Evolutionary conservation across 2,329 filamentous ascomycete species (phyloP), one percentile per base, ranked within the genome.

Genomic region (Colletotrichum cereale): DNA sequence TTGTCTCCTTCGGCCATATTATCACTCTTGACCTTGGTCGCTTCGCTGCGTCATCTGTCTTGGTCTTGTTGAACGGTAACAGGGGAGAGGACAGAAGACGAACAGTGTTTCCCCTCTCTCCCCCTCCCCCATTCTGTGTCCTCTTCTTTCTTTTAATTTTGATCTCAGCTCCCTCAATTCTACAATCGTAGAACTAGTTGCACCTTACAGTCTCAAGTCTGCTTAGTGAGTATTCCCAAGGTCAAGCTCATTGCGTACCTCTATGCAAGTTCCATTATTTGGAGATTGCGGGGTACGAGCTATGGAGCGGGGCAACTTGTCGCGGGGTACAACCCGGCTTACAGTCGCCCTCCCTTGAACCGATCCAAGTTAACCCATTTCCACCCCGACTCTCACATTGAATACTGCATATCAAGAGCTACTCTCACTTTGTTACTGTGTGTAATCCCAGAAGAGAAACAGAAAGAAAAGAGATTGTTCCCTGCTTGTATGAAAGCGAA

Each of bases 201-300:
- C 42, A 2, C 8, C 24, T 29, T 14, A 14, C 24, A 50, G 16
- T 8, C 34, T 52, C 24, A 16, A 40, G 50, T 26, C 14, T 8
- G 18, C 24, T 29, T 24, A 18, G n/a, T 56, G 26, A 62, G n/a
- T 70, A 8, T 4, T 5, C 4, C 63, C 31, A 40, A 48, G 47
- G 26, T 31, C 21, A 16, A 47, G 6, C 29, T 26, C 31, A 52
- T 40, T 36, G 6, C 36, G 21, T 42, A 52, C n/a, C 44, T 8
- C 4, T 34, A 34, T 8, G 4, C 8, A 34, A 34, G 1, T 61
- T 42, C 29, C 61, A 36, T n/a, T 34, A 29, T 72, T 56, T 68
- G 47, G 65, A 64, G 69, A 69, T 53, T 53, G 69, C 69, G 69
- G 69, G 69, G 69, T 72, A 72, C n/a, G 21, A 68, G 65, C 58